These are phyloP conservation scores for Furcasterigmium furcatum DNA, from an alignment of 2,329 filamentous ascomycete species.

Conservation along the genomic window DNA sequence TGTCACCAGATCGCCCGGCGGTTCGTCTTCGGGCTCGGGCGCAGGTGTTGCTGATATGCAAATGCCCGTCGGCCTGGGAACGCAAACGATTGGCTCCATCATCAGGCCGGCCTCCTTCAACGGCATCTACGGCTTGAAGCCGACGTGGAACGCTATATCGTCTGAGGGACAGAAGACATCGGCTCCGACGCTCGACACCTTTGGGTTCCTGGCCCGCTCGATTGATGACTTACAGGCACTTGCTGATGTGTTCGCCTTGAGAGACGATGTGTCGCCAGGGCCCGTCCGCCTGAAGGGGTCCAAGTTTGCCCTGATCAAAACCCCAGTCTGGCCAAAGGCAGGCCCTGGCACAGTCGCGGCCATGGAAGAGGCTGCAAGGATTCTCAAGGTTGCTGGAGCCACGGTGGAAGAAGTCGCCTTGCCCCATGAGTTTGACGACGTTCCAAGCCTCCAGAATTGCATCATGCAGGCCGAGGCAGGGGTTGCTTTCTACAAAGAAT, in stretches of 20 bases:
- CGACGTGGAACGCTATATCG: slow-evolving; percentile 61
- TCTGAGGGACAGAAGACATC: slow-evolving; percentile 59
- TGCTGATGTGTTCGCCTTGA: slow-evolving; percentile 46
- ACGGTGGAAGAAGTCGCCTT: slow-evolving; percentile 52
- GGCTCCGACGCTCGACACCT: slow-evolving; percentile 55
- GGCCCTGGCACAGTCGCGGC: slow-evolving; percentile 38
- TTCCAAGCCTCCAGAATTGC: slow-evolving; percentile 16
- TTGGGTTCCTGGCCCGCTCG: slow-evolving; percentile 56
- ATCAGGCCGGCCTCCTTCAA: slow-evolving; percentile 55
- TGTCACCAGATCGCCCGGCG: slow-evolving; percentile 59
- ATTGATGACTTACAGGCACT: slow-evolving; percentile 56
- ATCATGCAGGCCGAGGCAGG: slow-evolving; percentile 1
- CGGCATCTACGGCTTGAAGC: slow-evolving; percentile 54
- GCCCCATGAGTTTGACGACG: slow-evolving; percentile 41
- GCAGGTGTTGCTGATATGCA: slow-evolving; percentile 64
- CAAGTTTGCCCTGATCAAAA: slow-evolving; percentile 53
- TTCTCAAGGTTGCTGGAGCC: slow-evolving; percentile 44
- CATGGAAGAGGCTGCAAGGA: slow-evolving; percentile 30
- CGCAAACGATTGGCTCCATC: slow-evolving; percentile 62
- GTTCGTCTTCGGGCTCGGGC: slow-evolving; percentile 63
- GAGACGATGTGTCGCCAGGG: slow-evolving; percentile 36
- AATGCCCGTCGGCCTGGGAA: slow-evolving; percentile 56
- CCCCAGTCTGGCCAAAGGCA: slow-evolving; percentile 44
- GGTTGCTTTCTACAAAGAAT: slow-evolving; percentile 3
- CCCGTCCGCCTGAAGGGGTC: slow-evolving; percentile 20